phyloP scores from a whole-genome alignment of 352 stramenopile genomes.

The Blastocystis sp. region DNA sequence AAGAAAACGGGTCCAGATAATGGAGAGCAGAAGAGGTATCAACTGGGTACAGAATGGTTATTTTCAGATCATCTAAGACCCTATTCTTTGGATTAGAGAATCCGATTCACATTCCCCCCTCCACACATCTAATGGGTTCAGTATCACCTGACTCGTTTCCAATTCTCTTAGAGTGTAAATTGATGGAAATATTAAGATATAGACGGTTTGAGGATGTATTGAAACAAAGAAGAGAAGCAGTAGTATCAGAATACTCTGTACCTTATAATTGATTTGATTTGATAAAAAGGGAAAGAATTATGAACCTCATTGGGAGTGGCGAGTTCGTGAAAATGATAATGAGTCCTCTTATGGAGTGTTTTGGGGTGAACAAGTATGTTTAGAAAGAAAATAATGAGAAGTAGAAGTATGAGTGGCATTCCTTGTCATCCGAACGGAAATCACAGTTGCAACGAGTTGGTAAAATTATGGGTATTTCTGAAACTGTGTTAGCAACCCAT shows the following conservation, averaged over 20 bases:
- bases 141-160: neutral
- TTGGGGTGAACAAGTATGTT: neutral
- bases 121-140: neutral
- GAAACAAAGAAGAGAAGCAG: neutral
- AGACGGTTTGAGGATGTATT: neutral
- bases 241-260: too few species aligned
- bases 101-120: neutral
- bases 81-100: neutral
- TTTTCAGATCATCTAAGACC: neutral
- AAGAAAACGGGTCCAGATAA: neutral
- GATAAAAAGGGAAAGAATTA: neutral
- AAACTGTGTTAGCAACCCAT: neutral
- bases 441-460: neutral
- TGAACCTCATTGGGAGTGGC: neutral
- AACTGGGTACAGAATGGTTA: neutral
- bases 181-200: neutral
- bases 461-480: neutral
- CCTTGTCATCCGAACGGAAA: neutral
- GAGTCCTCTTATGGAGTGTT: neutral
- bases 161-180: neutral
- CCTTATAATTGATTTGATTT: neutral
- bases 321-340: neutral
- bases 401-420: neutral
- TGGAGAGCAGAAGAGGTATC: neutral
- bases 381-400: neutral